Conservation (phyloP, 768 basidiomycete genomes). For the Suillus ampliporus region DNA sequence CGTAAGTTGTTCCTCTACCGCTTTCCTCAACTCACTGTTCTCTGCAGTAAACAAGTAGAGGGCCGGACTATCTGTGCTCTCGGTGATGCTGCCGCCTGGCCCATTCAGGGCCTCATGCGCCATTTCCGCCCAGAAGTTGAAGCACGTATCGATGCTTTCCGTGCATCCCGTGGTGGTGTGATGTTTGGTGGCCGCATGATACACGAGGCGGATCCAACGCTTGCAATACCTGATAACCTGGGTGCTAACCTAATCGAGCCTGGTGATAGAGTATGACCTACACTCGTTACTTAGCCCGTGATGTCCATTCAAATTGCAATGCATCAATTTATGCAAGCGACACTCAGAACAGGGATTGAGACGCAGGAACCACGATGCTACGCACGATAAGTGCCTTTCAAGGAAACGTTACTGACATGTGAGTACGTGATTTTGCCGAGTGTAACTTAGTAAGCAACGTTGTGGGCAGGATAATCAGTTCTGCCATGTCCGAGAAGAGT, state of each 20-base stretch:
- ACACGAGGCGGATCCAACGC: constrained; percentile 67
- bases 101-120: constrained; percentile 96
- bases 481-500: neutral
- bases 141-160: constrained; percentile 79
- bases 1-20: constrained; percentile 53
- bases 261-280: constrained; percentile 35
- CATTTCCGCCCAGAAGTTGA: constrained; percentile 98
- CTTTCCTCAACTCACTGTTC: constrained; percentile 9
- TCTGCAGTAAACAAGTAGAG: constrained; percentile 88
- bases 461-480: neutral
- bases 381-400: neutral
- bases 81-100: constrained; percentile 98
- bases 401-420: neutral
- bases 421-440: neutral
- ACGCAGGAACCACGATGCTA: neutral
- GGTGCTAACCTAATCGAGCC: constrained; percentile 56
- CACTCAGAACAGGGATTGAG: neutral
- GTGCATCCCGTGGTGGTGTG: constrained; percentile 77
- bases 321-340: neutral
- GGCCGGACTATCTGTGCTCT: constrained; percentile 97
- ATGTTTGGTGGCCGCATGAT: constrained; percentile 85
- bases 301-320: neutral
- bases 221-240: constrained; percentile 78
- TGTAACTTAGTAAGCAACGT: neutral
- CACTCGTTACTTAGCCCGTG: neutral